Base-by-base conservation (phyloP, 148 eudicot species). In the Chenopodium quinoa region DNA sequence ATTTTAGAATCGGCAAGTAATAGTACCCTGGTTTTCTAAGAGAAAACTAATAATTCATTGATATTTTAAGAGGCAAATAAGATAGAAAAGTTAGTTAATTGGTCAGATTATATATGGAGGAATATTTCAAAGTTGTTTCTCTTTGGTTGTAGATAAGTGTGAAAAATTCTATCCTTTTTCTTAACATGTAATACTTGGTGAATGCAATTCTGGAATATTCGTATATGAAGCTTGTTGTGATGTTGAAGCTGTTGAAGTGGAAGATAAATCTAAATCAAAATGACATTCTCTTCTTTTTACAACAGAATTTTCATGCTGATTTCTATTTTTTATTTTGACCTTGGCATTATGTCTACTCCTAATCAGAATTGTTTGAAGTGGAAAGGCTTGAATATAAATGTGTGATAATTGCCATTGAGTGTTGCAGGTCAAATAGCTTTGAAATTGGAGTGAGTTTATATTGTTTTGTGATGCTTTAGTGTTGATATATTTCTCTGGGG, bases 381-480 rank as follows among this genome's bases (percentile, higher is more conserved):
- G 13, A 66, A 46, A 77, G 11, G 13, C 56, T 20, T 34, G 50
- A 16, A 23, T 22, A 4, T 10, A 8, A n/a, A 63, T n/a, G 23
- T 78, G 60, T 66, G 40, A 78, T 78, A 1, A 14, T 40, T 64
- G 60, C 80, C 25, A 47, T 48, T 58, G 52, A 12, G 60, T 54
- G 47, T 1, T 20, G 27, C 62, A 62, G 37, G 52, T 34, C 31
- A 64, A 80, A 25, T 73, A 65, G 71, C 31, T 20, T 29, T 50
- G 67, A 47, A 25, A 58, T 34, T 34, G 19, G 44, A 47, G 25
- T 60, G 48, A 65, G 32, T 68, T 46, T 12, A 48, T 14, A 60
- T 60, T 80, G n/a, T 50, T 78, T 74, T 84, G 4, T 66, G 47
- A 54, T 73, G 69, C 56, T 65, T 19, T 64, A 25, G 0, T 76